Evolutionary conservation across 2,329 filamentous ascomycete species (phyloP).

Genomic region (Fonsecaea erecta): DNA sequence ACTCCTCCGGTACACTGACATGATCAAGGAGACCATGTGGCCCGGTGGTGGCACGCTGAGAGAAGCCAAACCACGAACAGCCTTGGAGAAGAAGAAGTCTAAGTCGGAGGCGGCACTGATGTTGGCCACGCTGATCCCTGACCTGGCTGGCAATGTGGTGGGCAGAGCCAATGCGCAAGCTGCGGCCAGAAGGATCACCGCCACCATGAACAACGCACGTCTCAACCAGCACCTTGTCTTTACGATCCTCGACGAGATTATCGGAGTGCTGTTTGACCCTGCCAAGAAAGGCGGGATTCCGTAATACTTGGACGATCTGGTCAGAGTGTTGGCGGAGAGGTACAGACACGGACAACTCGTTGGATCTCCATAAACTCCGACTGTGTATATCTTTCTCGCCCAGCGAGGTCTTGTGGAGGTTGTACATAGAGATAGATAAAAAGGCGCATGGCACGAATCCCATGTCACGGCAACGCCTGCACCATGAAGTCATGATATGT

Average conservation of each 20-base stretch:
- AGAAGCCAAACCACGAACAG: constrained; percentile 62
- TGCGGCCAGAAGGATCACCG: constrained; percentile 85
- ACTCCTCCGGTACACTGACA: constrained; percentile 73
- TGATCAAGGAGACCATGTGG: constrained; percentile 81
- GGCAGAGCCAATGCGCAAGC: constrained; percentile 88
- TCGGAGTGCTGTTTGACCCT: constrained; percentile 65
- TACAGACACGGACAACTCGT: not conserved
- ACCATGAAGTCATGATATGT: not conserved
- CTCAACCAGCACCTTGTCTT: constrained; percentile 78
- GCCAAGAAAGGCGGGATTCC: constrained; percentile 17
- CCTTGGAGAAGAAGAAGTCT: constrained; percentile 76
- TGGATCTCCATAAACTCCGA: not conserved
- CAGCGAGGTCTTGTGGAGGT: not conserved
- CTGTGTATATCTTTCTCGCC: not conserved
- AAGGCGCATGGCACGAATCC: not conserved
- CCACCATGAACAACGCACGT: constrained; percentile 85
- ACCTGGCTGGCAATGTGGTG: constrained; percentile 90
- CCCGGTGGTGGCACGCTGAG: constrained; percentile 59
- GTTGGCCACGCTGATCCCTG: constrained; percentile 85
- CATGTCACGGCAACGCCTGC: not conserved
- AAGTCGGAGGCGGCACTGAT: constrained; percentile 86
- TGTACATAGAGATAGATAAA: constrained; percentile 1
- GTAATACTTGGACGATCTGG: not conserved
- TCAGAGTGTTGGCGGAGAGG: not conserved
- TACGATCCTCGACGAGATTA: constrained; percentile 72